Conservation (phyloP, 1,139 yeast species). For the Magnusiomyces tetraspermus region DNA sequence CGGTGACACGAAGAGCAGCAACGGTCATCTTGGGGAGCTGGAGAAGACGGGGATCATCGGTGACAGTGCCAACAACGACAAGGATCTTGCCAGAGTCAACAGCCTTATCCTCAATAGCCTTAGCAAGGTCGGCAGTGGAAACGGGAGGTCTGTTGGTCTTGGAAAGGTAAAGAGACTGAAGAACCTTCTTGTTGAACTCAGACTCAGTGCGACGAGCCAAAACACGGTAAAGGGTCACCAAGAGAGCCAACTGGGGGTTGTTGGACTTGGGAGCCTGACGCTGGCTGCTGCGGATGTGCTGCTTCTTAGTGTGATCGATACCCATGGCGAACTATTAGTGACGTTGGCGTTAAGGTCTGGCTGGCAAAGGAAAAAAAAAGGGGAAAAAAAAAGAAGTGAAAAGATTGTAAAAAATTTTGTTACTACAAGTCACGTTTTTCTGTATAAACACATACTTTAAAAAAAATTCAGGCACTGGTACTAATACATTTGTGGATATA, state of each 20-base stretch:
- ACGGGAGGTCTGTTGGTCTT: slow-evolving; percentile 99
- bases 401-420: background rate
- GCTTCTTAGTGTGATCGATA: slow-evolving; percentile 94
- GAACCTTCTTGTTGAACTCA: slow-evolving; percentile 96
- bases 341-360: background rate
- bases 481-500: too few species aligned
- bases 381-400: background rate
- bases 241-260: slow-evolving; percentile 95
- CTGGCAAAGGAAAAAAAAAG: background rate
- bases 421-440: background rate
- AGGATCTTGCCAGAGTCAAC: slow-evolving; percentile 65
- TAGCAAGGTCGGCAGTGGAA: slow-evolving; percentile 82
- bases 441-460: too few species aligned
- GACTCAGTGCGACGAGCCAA: slow-evolving; percentile 99
- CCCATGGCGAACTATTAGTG: slow-evolving; percentile 50
- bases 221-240: slow-evolving; percentile 97
- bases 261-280: slow-evolving; percentile 99
- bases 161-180: slow-evolving; percentile 90
- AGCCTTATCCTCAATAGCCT: slow-evolving; percentile 77
- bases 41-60: slow-evolving; percentile 92
- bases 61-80: slow-evolving; percentile 98
- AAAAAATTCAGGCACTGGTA: too few species aligned
- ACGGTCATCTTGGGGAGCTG: slow-evolving; percentile 94
- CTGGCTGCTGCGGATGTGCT: slow-evolving; percentile 93
- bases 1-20: slow-evolving; percentile 99